Evolutionary conservation across 306 rosid species (phyloP).

Genomic region (Biancaea sappan): DNA sequence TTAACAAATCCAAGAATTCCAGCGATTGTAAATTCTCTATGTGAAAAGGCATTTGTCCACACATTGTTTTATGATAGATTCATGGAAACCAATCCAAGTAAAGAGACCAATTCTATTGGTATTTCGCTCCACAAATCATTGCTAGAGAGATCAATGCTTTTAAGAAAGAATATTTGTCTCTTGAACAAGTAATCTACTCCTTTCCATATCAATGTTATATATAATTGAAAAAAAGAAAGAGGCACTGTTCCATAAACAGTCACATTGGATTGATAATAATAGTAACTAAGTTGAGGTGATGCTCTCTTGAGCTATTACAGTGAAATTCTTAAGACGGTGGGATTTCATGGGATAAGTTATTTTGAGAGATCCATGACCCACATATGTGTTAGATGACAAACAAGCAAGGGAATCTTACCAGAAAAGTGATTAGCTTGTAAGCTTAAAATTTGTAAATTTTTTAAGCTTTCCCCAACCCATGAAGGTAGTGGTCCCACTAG

Average conservation of each 20-base stretch:
- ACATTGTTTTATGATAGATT: background rate
- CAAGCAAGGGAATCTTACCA: background rate
- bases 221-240: background rate
- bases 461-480: slow-evolving; percentile 5
- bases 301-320: background rate
- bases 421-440: background rate
- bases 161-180: background rate
- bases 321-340: slow-evolving; percentile 3
- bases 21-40: background rate
- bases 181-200: background rate
- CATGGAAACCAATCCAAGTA: slow-evolving; percentile 4
- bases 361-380: slow-evolving; percentile 21
- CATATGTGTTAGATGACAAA: background rate
- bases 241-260: background rate
- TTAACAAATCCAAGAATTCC: slow-evolving; percentile 20
- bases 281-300: background rate
- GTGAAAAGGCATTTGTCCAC: background rate
- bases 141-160: background rate
- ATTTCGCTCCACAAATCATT: too few relatives aligned
- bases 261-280: rapidly evolving
- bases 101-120: background rate
- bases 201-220: background rate
- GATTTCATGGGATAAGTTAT: background rate
- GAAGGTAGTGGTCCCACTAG: slow-evolving; percentile 5
- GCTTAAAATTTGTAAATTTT: slow-evolving; percentile 8